Evolutionary conservation across 148 eudicot species (phyloP), one percentile per base, ranked within the genome.

Genomic region (Fallopia convolvulus): DNA sequence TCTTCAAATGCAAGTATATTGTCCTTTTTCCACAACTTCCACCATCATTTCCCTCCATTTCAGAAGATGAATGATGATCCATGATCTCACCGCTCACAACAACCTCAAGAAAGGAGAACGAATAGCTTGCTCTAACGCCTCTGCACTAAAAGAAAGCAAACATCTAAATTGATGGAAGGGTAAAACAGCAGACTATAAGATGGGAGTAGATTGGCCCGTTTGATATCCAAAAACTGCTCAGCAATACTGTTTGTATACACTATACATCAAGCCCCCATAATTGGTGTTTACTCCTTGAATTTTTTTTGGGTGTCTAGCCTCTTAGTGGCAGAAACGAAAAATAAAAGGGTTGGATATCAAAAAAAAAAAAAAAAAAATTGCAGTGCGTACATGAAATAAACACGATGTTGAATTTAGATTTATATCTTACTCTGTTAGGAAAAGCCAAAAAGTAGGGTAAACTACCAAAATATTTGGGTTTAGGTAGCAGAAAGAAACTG

Each of bases 41-140:
- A 75, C 26, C 48, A 77, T 79, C 86, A 81, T 80, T 84, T 56
- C 48, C 49, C 61, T 80, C 81, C 74, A 75, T 83, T 74, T 84
- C 87, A 76, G 88, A 77, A 75, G 74, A 79, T 70, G 80, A 71
- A 75, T 79, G 76, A 39, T 56, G 65, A 76, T 84, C 83, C 60
- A 79, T 85, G 78, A 90, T 87, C 76, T 92, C 94, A 84, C 97
- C 90, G 78, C 82, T 87, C 82, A 95, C 92, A 78, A 92, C 80
- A 36, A 95, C 92, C 87, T 95, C 99, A 81, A 91, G 87, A 88
- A 87, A 86, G 68, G 99, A 87, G 75, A 92, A 87, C 53, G 93
- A 84, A 80, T 40, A 75, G 81, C 89, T 86, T 65, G 97, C 90
- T 82, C 84, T 89, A 39, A 89, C 78, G 74, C 89, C 99, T 90